Conservation (phyloP, 495 filamentous ascomycete species). For the Achaetomiella virescens region DNA sequence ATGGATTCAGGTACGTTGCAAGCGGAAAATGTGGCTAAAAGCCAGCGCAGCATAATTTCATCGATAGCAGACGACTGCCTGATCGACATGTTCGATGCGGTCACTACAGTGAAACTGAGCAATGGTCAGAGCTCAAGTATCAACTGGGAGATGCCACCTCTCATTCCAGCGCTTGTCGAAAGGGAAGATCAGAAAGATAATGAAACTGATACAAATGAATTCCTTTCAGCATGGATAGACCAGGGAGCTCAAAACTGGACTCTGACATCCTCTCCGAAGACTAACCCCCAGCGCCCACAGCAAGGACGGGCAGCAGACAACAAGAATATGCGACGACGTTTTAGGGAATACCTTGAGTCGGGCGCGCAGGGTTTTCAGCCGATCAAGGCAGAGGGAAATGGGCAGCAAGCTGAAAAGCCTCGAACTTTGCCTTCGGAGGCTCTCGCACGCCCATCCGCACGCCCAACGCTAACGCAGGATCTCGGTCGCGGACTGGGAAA, state of each 20-base stretch:
- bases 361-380: constrained; percentile 1
- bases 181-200: background rate
- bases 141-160: constrained; percentile 13
- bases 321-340: background rate
- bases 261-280: background rate
- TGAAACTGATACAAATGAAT: no score
- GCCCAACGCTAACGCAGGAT: background rate
- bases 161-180: constrained; percentile 3
- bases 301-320: background rate
- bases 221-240: background rate
- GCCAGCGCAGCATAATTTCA: background rate
- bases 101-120: background rate
- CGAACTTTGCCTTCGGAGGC: background rate
- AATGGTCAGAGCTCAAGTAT: background rate
- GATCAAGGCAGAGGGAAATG: background rate
- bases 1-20: background rate
- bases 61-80: constrained; percentile 2
- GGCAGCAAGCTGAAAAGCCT: background rate
- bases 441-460: background rate
- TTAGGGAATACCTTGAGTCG: background rate
- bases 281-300: background rate
- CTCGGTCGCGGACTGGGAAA: no score
- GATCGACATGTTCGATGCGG: constrained; percentile 2
- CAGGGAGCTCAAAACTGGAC: background rate
- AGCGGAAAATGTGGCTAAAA: background rate